These are phyloP conservation scores for Scenedesmus sp. DNA, from an alignment of 163 green algal genomes.

Conservation along the genomic window DNA sequence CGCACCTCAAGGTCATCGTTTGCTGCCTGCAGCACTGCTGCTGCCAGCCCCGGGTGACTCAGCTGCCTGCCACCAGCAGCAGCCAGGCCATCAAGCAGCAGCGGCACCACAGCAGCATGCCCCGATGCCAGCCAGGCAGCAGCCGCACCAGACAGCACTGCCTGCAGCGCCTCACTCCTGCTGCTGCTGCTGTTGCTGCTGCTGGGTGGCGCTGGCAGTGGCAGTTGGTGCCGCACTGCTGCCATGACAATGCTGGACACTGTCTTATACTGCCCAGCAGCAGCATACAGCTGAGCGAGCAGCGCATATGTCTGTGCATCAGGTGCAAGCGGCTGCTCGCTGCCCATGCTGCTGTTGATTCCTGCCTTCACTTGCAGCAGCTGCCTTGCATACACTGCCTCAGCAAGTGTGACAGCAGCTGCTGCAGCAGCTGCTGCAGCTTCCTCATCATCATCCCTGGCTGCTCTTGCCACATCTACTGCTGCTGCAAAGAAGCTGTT, in stretches of 20 bases:
- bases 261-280: not conserved
- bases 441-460: not conserved
- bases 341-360: not conserved
- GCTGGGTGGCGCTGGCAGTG: not conserved
- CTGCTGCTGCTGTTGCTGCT: slow-evolving; percentile 19
- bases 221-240: slow-evolving; percentile 13
- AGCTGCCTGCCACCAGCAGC: not conserved
- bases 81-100: slow-evolving; percentile 15
- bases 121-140: slow-evolving; percentile 26
- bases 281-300: slow-evolving; percentile 12
- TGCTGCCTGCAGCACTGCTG: slow-evolving; percentile 13
- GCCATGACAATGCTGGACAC: slow-evolving; percentile 18
- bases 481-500: slow-evolving; percentile 19
- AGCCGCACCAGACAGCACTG: slow-evolving; percentile 3
- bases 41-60: not conserved
- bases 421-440: not conserved
- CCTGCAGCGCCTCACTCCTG: not conserved
- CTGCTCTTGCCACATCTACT: not conserved
- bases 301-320: not conserved
- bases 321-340: not conserved
- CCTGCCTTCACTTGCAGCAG: not conserved
- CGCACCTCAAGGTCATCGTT: not conserved
- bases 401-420: not conserved
- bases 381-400: slow-evolving; percentile 11
- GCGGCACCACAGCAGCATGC: not conserved